These are phyloP conservation scores for Trichoderma hamatum DNA, from an alignment of 2,329 filamentous ascomycete species.

Conservation along the genomic window DNA sequence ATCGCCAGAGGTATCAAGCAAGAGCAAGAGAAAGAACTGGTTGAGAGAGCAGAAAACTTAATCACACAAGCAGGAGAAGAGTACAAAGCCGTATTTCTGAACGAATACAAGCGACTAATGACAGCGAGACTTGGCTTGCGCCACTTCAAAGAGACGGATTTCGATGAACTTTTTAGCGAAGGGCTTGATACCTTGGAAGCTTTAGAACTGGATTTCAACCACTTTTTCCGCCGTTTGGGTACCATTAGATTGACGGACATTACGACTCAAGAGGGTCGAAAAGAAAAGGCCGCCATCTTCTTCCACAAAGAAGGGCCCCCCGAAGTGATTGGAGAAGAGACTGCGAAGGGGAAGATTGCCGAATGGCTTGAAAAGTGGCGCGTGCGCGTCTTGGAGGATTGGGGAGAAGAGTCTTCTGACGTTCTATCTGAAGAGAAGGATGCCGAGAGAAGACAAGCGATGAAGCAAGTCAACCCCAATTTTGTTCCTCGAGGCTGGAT, in stretches of 20 bases:
- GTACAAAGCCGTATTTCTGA: slow-evolving; percentile 82
- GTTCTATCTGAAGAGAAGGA: slow-evolving; percentile 51
- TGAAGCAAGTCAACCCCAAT: slow-evolving; percentile 90
- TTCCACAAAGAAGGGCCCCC: slow-evolving; percentile 76
- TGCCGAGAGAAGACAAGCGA: slow-evolving; percentile 65
- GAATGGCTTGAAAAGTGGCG: slow-evolving; percentile 84
- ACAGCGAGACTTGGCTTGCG: slow-evolving; percentile 75
- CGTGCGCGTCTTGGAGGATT: slow-evolving; percentile 72
- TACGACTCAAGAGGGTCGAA: slow-evolving; percentile 64
- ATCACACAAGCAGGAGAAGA: slow-evolving; percentile 83
- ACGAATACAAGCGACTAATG: slow-evolving; percentile 90
- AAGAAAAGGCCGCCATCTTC: slow-evolving; percentile 69
- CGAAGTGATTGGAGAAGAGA: slow-evolving; percentile 60
- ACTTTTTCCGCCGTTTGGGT: slow-evolving; percentile 84
- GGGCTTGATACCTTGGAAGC: slow-evolving; percentile 79
- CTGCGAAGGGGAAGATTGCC: slow-evolving; percentile 67
- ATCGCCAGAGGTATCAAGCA: slow-evolving; percentile 67
- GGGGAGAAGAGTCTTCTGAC: slow-evolving; percentile 54
- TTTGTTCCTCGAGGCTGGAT: slow-evolving; percentile 92
- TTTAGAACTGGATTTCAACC: slow-evolving; percentile 87
- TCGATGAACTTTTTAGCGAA: slow-evolving; percentile 79
- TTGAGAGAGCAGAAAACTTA: slow-evolving; percentile 78
- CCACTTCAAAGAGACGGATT: slow-evolving; percentile 70
- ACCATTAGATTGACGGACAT: slow-evolving; percentile 64
- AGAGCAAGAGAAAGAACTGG: slow-evolving; percentile 68